Evolutionary conservation across 2,329 filamentous ascomycete genomes (phyloP).

Genomic region (Fusarium sp.): DNA sequence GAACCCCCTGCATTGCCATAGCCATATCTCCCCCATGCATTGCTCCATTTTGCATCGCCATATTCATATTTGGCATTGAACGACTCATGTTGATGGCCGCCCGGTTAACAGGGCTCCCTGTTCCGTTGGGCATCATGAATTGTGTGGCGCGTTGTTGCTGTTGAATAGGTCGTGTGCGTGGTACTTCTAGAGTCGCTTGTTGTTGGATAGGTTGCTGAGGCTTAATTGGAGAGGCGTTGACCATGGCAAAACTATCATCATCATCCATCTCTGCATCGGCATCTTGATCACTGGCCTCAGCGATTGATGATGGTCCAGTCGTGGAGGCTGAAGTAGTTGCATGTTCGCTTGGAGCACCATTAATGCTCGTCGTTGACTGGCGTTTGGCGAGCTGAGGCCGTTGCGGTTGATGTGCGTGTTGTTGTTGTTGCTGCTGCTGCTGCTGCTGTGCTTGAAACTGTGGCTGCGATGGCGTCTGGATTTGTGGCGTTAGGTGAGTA

Average conservation of each 20-base stretch:
- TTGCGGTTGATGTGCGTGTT: constrained; percentile 18
- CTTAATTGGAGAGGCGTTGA: constrained; percentile 58
- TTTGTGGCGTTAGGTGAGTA: constrained; percentile 35
- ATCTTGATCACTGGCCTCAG: constrained; percentile 62
- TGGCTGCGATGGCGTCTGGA: constrained; percentile 35
- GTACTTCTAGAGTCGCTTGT: constrained; percentile 59
- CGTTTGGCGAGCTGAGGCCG: constrained; percentile 45
- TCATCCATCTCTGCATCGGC: constrained; percentile 68
- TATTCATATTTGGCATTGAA: constrained; percentile 61
- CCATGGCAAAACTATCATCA: constrained; percentile 66
- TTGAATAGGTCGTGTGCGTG: constrained; percentile 55
- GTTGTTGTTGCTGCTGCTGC: constrained; percentile 5
- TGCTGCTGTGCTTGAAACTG: constrained; percentile 41
- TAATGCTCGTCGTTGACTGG: constrained; percentile 53
- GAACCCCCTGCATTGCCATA: constrained; percentile 60
- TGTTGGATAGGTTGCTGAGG: constrained; percentile 55
- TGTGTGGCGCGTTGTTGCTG: constrained; percentile 47
- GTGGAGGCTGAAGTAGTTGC: constrained; percentile 50
- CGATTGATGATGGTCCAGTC: constrained; percentile 56
- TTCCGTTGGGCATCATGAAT: constrained; percentile 59
- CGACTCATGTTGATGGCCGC: constrained; percentile 57
- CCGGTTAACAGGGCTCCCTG: constrained; percentile 52
- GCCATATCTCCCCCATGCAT: constrained; percentile 59
- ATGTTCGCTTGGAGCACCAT: constrained; percentile 51
- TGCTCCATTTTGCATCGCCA: constrained; percentile 55